Base-by-base conservation (phyloP, 345 rosid species). In the Excoecaria cochinchinensis region DNA sequence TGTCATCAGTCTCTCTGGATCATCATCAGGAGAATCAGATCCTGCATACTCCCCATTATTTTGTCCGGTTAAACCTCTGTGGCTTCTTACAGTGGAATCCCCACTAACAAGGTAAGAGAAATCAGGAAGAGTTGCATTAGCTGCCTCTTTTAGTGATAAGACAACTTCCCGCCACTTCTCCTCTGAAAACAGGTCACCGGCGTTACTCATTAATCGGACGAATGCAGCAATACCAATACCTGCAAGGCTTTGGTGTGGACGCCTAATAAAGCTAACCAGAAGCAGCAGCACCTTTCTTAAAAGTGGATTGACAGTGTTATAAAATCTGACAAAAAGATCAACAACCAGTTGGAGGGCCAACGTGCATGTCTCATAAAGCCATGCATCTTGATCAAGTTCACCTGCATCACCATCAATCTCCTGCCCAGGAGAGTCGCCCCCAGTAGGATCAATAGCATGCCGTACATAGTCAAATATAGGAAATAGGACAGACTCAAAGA, bases 281-380 rank as follows among this genome's bases (percentile, higher is more conserved):
- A 95, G 95, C 69, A 70, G 79, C 77, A 95, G 82, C 79, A 93
- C 96, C 84, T 91, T 95, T 71, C 79, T 82, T 76, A 95, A 85
- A 67, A 95, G 98, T 39, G 98, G 98, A 89, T 89, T 95, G 69
- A 93, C 99, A 40, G 98, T 95, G 67, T 78, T 77, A 75, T 95
- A 95, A 78, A 95, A 95, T 80, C 86, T 95, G 81, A 95, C 97
- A 84, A 95, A 95, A 76, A 95, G 97, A 91, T 95, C 99, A 65
- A 95, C 99, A 50, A 95, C 99, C 76, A 95, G 85, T 83, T 95
- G 96, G 55, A 95, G 91, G 80, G 99, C 97, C 84, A 95, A 81
- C n/a, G 99, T 95, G 84, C 99, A 93, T n/a, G 99, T 95, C 89
- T 93, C 99, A 64, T 95, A 95, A 47, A 95, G 93, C 99, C 99